These are phyloP conservation scores for Trichoderma pleuroti DNA, from an alignment of 2,329 filamentous ascomycete species.

Conservation along the genomic window DNA sequence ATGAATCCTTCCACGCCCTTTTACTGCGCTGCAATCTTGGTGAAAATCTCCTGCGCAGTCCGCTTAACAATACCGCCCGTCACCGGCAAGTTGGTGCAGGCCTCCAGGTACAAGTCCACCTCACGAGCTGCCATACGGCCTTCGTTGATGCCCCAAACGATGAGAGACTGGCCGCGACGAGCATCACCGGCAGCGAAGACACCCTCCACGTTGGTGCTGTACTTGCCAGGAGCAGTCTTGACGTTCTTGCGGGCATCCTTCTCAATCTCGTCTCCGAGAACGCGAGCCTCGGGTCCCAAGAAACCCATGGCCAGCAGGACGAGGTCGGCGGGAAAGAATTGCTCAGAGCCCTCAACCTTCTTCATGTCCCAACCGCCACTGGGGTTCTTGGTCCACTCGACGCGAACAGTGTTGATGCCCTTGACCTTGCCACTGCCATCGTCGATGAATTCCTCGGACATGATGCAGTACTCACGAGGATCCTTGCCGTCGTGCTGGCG, in stretches of 20 bases:
- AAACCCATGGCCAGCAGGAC: slow-evolving; percentile 97
- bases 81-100: slow-evolving; percentile 75
- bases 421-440: slow-evolving; percentile 84
- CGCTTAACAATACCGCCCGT: slow-evolving; percentile 91
- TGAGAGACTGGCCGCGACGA: slow-evolving; percentile 88
- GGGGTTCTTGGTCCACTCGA: slow-evolving; percentile 91
- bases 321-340: slow-evolving; percentile 94
- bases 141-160: slow-evolving; percentile 99
- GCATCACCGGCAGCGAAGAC: slow-evolving; percentile 95
- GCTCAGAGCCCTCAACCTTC: slow-evolving; percentile 86
- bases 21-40: slow-evolving; percentile 22
- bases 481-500: slow-evolving; percentile 95
- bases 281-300: slow-evolving; percentile 85
- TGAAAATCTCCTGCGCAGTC: slow-evolving; percentile 67
- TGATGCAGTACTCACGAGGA: slow-evolving; percentile 95
- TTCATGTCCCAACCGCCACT: slow-evolving; percentile 98
- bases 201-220: slow-evolving; percentile 81
- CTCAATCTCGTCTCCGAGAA: slow-evolving; percentile 83
- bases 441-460: slow-evolving; percentile 94
- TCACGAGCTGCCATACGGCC: slow-evolving; percentile 89
- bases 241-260: slow-evolving; percentile 92
- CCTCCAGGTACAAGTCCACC: slow-evolving; percentile 82
- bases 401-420: slow-evolving; percentile 92
- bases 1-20: background rate
- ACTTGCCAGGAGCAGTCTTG: slow-evolving; percentile 86